These are phyloP conservation scores for Trichoderma breve DNA, from an alignment of 2,329 filamentous ascomycete species.

Conservation along the genomic window DNA sequence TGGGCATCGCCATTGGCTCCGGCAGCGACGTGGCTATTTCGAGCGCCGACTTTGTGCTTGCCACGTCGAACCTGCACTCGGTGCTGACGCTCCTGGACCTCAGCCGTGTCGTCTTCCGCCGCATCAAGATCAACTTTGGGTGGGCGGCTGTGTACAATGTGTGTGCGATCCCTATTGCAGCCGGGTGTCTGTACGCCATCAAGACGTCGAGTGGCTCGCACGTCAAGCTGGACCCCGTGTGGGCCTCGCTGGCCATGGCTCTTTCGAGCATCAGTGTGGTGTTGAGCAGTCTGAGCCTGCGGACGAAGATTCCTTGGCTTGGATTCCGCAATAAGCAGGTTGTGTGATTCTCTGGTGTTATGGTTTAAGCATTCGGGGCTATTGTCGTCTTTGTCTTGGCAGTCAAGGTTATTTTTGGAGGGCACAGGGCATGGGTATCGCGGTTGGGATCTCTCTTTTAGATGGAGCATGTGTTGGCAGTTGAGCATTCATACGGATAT, in stretches of 20 bases:
- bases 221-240: constrained; percentile 70
- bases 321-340: constrained; percentile 38
- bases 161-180: constrained; percentile 74
- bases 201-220: constrained; percentile 48
- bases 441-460: neutral
- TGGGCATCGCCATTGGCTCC: constrained; percentile 79
- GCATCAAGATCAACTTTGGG: constrained; percentile 80
- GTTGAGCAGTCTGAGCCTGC: constrained; percentile 72
- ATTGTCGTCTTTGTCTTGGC: neutral
- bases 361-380: neutral
- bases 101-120: constrained; percentile 67
- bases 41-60: constrained; percentile 77
- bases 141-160: constrained; percentile 86
- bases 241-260: constrained; percentile 91
- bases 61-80: constrained; percentile 66
- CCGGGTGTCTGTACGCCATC: constrained; percentile 69
- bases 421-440: neutral
- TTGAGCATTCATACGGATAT: neutral
- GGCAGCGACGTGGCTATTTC: constrained; percentile 83
- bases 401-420: neutral
- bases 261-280: constrained; percentile 88
- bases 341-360: neutral
- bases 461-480: neutral
- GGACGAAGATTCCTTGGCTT: constrained; percentile 45
- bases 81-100: constrained; percentile 73